Conservation (phyloP, 768 basidiomycete genomes). For the Phylloporus arenicola region DNA sequence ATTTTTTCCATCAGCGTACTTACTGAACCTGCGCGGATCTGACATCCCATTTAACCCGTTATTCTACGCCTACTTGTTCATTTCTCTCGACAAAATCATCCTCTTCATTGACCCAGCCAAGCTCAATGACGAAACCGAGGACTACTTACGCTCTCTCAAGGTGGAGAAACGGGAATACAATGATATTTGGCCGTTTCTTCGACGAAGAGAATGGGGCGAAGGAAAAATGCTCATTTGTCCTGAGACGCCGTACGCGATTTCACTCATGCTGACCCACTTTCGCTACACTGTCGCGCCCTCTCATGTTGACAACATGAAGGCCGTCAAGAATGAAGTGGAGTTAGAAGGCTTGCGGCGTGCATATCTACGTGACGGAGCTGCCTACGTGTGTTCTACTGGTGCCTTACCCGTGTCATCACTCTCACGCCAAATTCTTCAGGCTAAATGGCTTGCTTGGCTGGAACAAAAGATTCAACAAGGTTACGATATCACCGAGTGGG, state of each 20-base stretch:
- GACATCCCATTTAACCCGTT: conserved; percentile 92
- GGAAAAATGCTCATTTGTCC: conserved; percentile 75
- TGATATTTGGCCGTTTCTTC: conserved; percentile 73
- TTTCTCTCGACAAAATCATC: conserved; percentile 55
- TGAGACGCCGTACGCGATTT: conserved; percentile 77
- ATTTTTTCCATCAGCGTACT: conserved; percentile 52
- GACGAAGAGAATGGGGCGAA: conserved; percentile 69
- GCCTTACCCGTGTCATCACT: conserved; percentile 2
- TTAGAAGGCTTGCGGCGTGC: conserved; percentile 78
- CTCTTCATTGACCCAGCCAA: conserved; percentile 75
- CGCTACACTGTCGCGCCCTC: conserved; percentile 72
- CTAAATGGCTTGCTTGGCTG: conserved; percentile 86
- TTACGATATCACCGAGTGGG: conserved; percentile 86
- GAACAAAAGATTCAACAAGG: conserved; percentile 72
- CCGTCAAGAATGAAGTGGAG: conserved; percentile 85
- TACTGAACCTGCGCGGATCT: conserved; percentile 82
- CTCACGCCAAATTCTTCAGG: conserved; percentile 33
- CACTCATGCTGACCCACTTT: conserved; percentile 77
- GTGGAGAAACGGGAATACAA: conserved; percentile 66
- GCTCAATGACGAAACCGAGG: conserved; percentile 49
- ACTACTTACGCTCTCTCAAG: conserved; percentile 53
- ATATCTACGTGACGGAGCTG: conserved; percentile 85
- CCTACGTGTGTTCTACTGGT: conserved; percentile 52
- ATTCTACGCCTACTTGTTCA: conserved; percentile 81
- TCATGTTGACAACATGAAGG: conserved; percentile 70